Evolutionary conservation across 2,329 filamentous ascomycete species (phyloP).

Genomic region (Juglanconis sp.): DNA sequence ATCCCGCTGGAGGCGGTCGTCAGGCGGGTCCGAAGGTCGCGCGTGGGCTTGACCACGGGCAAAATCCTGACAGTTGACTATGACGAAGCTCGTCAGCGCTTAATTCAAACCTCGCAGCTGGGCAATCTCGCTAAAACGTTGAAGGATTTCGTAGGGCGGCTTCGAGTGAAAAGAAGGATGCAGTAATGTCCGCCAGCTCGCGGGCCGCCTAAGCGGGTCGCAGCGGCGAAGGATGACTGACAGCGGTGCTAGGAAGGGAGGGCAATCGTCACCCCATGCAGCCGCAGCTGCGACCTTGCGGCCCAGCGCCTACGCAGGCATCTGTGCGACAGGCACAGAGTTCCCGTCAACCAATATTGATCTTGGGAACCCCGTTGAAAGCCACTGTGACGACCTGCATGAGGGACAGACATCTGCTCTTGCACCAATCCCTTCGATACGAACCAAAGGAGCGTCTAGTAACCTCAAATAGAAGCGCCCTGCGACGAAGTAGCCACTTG

Average conservation of each 20-base stretch:
- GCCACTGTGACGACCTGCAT: background rate
- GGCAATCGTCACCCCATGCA: background rate
- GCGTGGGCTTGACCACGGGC: slow-evolving; percentile 68
- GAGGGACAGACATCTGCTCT: background rate
- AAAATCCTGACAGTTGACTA: slow-evolving; percentile 67
- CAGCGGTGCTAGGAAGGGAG: background rate
- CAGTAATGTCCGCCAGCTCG: slow-evolving; percentile 2
- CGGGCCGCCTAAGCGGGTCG: slow-evolving; percentile 8
- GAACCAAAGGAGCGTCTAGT: background rate
- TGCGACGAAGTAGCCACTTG: slow-evolving; percentile 3
- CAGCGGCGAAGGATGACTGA: slow-evolving; percentile 9
- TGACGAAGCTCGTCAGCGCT: slow-evolving; percentile 18
- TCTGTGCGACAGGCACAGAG: background rate
- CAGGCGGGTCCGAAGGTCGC: slow-evolving; percentile 79
- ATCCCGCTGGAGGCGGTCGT: slow-evolving; percentile 71
- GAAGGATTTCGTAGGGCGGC: slow-evolving; percentile 4
- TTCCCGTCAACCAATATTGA: background rate
- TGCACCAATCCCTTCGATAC: background rate
- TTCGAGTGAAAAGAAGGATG: slow-evolving; percentile 8
- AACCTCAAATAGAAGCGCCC: slow-evolving; percentile 2
- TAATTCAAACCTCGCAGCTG: background rate
- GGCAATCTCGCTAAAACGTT: background rate
- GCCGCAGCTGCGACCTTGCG: slow-evolving; percentile 4
- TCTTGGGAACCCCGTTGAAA: background rate
- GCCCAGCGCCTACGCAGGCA: slow-evolving; percentile 10